A percentile compares a stretch with the other conserved stretches of the same genome.
Evolutionary conservation across 2,329 filamentous ascomycete species (phyloP).

Genomic region (Verticillium zaregamsianum): DNA sequence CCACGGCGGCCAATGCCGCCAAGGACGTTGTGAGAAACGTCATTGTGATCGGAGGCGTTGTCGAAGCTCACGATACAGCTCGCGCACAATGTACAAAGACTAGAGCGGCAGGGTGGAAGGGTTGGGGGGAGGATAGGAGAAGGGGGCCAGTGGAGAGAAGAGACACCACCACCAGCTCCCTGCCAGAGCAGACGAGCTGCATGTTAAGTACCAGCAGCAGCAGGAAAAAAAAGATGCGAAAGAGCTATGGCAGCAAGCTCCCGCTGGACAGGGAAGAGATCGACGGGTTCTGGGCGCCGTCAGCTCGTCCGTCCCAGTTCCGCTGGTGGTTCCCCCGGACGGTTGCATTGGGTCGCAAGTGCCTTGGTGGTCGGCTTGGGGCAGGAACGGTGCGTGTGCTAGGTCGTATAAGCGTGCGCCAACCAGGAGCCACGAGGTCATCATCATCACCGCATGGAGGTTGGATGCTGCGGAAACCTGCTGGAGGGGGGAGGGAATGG

Average conservation of each 20-base stretch:
- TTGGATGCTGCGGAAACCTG: not conserved
- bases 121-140: not conserved
- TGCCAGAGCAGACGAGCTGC: not conserved
- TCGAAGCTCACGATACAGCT: not conserved
- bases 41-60: not conserved
- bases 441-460: not conserved
- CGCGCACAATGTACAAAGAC: not conserved
- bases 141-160: not conserved
- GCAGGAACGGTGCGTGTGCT: not conserved
- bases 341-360: not conserved
- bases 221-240: not conserved
- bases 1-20: constrained; percentile 5
- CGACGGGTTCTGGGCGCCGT: not conserved
- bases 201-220: not conserved
- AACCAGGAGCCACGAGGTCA: not conserved
- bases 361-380: not conserved
- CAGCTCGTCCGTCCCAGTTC: not conserved
- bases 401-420: not conserved
- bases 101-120: not conserved
- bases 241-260: not conserved
- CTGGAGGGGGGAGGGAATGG: not conserved
- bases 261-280: not conserved
- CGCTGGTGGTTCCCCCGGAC: not conserved
- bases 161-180: not conserved
- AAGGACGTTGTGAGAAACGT: constrained; percentile 1